Percentiles rank a stretch among this genome's conserved stretches.
These are phyloP conservation scores for Geotrichum macrosporum DNA, from an alignment of 1,139 yeast genomes.

Conservation along the genomic window DNA sequence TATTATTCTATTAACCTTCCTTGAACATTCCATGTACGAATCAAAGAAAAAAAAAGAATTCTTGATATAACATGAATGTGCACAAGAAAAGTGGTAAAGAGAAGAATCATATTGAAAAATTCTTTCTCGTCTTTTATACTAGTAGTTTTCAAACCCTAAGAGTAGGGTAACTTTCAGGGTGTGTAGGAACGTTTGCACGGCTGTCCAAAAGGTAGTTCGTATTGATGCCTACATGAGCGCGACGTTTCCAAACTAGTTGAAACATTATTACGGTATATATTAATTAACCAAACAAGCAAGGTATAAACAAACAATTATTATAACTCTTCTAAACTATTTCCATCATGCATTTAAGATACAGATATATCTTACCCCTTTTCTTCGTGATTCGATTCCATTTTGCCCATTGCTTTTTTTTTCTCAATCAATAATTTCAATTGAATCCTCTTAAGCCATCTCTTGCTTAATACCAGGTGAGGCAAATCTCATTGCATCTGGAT, in stretches of 20 bases:
- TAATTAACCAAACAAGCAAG: not conserved
- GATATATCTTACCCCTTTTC: not conserved
- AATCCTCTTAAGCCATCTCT: slow-evolving; percentile 36
- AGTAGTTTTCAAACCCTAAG: not conserved
- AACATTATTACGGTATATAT: not conserved
- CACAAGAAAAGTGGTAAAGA: not conserved
- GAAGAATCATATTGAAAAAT: not conserved
- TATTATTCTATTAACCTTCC: no score
- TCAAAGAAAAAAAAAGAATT: not conserved
- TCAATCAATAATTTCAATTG: not conserved
- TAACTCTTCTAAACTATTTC: not conserved
- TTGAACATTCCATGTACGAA: no score
- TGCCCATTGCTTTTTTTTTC: not conserved
- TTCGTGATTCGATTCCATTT: not conserved
- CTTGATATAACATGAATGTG: no score
- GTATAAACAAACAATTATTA: not conserved
- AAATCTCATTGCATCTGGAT: slow-evolving; percentile 25
- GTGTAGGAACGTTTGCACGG: no score
- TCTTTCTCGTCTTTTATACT: not conserved
- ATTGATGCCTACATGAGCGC: no score
- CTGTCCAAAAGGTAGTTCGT: no score
- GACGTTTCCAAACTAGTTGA: not conserved
- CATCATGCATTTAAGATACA: not conserved
- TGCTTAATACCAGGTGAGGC: slow-evolving; percentile 53
- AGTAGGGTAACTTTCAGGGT: not conserved